Base-by-base conservation (phyloP, 2,329 filamentous ascomycete genomes). In the Xylariales sp. region DNA sequence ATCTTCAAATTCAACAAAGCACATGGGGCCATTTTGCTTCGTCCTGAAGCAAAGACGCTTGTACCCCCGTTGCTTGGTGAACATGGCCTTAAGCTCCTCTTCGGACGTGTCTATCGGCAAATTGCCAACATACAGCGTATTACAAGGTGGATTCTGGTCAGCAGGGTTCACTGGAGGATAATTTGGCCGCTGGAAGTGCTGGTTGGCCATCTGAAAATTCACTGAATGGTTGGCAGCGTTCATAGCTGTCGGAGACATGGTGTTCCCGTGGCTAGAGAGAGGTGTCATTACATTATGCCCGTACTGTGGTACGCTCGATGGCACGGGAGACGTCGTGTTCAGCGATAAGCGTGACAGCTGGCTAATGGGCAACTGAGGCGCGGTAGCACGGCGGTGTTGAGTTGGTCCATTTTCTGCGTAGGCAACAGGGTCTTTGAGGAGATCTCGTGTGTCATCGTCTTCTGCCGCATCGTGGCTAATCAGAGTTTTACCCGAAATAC, bases 71-170 rank as follows among this genome's bases (percentile, higher is more conserved):
- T 94, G 88, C 63, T 90, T 91, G 18, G 85, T 89, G 57, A 98
- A 98, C 55, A 96, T 76, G 16, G 85, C 80, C 64, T 97, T 97
- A 40, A 98, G 76, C 60, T 97, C 93, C 56, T 97, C 91, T 55
- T 98, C 93, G 0, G 87, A 91, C 0, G 90, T 94, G 56, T 95
- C 87, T 40, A 90, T 79, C 0, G 91, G 93, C 29, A 98, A 69
- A 54, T 98, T 97, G n/a, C 93, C 91, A 15, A 98, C 91, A 55
- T 98, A 97, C 6, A 98, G 73, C 1, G 93, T 98, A 57, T 98
- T 97, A 74, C 93, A 97, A 1, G 93, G 93, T 1, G 91, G 91
- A 52, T 97, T 96, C 62, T 96, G 87, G 55, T 98, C 91, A 11
- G 91, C 90, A 1, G 90, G 91, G 50, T 97, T 97, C 43, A 88